Conservation (phyloP, 306 rosid species). For the Castanea mollissima region DNA sequence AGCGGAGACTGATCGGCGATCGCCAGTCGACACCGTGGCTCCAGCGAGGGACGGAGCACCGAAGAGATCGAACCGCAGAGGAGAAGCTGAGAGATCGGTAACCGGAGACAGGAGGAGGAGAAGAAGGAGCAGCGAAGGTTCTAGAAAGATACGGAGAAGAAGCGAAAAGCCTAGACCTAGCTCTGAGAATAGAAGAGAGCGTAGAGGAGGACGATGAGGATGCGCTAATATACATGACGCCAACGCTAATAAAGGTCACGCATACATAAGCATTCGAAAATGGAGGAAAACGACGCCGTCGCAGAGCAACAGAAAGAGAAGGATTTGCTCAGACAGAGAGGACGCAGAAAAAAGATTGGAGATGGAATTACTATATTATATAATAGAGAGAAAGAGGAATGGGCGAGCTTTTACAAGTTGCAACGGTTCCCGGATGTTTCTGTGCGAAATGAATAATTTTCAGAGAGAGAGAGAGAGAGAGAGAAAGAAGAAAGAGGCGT, state of each 20-base stretch:
- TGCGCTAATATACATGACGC: constrained; percentile 46
- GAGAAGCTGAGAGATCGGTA: constrained; percentile 32
- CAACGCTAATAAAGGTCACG: constrained; percentile 19
- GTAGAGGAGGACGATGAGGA: constrained; percentile 43
- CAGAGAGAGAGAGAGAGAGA: neutral
- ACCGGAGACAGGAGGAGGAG: constrained; percentile 7
- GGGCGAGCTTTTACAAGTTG: neutral
- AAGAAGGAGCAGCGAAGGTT: constrained; percentile 13
- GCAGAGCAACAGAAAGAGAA: neutral
- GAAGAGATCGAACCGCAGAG: constrained; percentile 33
- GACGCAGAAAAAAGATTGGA: too few relatives aligned
- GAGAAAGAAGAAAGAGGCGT: too few relatives aligned
- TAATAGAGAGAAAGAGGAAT: neutral
- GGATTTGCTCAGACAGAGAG: constrained; percentile 8
- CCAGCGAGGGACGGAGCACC: constrained; percentile 41
- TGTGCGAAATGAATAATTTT: neutral
- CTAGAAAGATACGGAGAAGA: constrained; percentile 25
- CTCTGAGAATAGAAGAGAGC: constrained; percentile 50
- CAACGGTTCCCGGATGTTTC: neutral
- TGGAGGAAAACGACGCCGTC: neutral
- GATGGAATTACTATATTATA: too few relatives aligned
- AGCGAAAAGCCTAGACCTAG: constrained; percentile 35
- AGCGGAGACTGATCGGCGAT: constrained; percentile 42
- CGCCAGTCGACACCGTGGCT: constrained; percentile 62
- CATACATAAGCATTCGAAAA: constrained; percentile 14